Base-by-base conservation (phyloP, 2,329 filamentous ascomycete species). In the Podosphaera xanthii region DNA sequence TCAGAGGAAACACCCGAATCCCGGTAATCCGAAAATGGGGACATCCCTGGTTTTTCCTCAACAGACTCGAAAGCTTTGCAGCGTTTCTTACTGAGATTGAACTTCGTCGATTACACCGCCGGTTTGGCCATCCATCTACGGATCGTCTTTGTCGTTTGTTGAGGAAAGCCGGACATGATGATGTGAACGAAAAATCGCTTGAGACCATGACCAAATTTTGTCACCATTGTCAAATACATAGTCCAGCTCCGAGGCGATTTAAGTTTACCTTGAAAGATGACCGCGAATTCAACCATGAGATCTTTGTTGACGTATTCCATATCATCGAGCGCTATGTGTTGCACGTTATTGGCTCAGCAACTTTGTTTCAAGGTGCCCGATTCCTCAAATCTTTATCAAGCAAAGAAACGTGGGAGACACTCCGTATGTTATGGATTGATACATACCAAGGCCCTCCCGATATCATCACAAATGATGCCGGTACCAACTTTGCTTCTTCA, bases 301-400 rank as follows among this genome's bases (percentile, higher is more conserved):
- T 61, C 12, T 22, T 61, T 33, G 31, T 59, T 22, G 46, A 61
- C 48, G 57, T 61, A 30, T 14, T 59, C 9, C 59, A 59, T 49
- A 54, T 61, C 34, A 49, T 33, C n/a, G 33, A 42, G n/a, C 35
- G 52, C 4, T 49, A n/a, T n/a, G n/a, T n/a, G n/a, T n/a, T n/a
- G n/a, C n/a, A n/a, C n/a, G n/a, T n/a, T n/a, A n/a, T n/a, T n/a
- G n/a, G n/a, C n/a, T n/a, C n/a, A n/a, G n/a, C n/a, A n/a, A n/a
- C n/a, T n/a, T n/a, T n/a, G n/a, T n/a, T n/a, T n/a, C n/a, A n/a
- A n/a, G n/a, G n/a, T n/a, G n/a, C n/a, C n/a, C n/a, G n/a, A n/a
- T n/a, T n/a, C n/a, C n/a, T n/a, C n/a, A n/a, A n/a, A n/a, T n/a
- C n/a, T n/a, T n/a, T n/a, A n/a, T n/a, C n/a, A n/a, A n/a, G n/a